These are phyloP conservation scores for Turritis glabra DNA, from an alignment of 345 rosid species.

Conservation along the genomic window DNA sequence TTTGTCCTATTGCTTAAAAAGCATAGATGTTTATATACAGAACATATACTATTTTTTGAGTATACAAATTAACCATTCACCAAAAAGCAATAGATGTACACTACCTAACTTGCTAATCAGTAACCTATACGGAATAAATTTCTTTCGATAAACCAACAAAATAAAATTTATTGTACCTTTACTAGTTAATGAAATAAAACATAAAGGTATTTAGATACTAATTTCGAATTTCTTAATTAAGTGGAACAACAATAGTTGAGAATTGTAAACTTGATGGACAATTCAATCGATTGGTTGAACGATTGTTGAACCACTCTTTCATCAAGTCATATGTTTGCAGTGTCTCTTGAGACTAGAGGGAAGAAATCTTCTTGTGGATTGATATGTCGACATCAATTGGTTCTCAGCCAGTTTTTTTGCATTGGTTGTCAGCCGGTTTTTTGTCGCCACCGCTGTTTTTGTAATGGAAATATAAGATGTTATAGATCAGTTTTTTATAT, in stretches of 20 bases:
- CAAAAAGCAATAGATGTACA: background rate
- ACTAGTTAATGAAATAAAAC: background rate
- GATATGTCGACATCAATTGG: no score
- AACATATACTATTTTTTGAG: background rate
- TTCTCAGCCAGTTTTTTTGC: no score
- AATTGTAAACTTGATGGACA: background rate
- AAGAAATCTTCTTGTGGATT: background rate
- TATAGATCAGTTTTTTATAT: no score
- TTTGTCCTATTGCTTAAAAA: slow-evolving; percentile 13
- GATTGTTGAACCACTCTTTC: background rate
- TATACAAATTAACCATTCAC: slow-evolving; percentile 15
- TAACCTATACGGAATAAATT: background rate
- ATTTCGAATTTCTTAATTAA: background rate
- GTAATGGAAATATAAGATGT: no score
- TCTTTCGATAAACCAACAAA: slow-evolving; percentile 7
- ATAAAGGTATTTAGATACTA: background rate
- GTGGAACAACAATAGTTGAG: background rate
- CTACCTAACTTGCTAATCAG: background rate
- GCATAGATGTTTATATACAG: background rate
- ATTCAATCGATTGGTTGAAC: background rate
- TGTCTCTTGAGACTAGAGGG: background rate
- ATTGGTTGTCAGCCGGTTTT: no score
- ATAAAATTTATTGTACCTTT: background rate
- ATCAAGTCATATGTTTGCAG: background rate
- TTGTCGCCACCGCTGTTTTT: no score